Percentiles rank a stretch among this genome's conserved stretches.
phyloP scores from a whole-genome alignment of 805 yeast species.

The Tetrapisispora nanseiensis region DNA sequence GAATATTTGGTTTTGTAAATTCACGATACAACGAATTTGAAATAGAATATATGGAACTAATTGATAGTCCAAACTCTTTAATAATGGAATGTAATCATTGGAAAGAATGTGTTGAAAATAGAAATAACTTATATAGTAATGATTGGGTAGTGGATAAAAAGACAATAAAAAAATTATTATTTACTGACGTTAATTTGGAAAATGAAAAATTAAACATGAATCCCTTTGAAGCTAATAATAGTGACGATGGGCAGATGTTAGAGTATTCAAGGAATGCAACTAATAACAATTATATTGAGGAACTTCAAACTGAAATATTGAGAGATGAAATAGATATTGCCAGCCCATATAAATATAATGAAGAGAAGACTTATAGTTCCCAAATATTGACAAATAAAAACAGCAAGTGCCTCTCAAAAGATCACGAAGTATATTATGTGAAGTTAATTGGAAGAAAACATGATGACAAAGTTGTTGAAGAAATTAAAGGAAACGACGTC shows the following conservation, averaged over 20 bases:
- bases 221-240: background rate
- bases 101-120: constrained; percentile 21
- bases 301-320: constrained; percentile 12
- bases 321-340: constrained; percentile 15
- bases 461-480: background rate
- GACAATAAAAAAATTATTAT: background rate
- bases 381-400: background rate
- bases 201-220: background rate
- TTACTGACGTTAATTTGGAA: background rate
- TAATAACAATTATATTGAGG: constrained; percentile 7
- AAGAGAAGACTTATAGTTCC: background rate
- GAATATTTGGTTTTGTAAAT: constrained; percentile 21
- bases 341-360: constrained; percentile 9
- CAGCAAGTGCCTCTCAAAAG: too few species aligned
- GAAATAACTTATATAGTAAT: constrained; percentile 14
- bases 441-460: too few species aligned
- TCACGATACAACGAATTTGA: constrained; percentile 24
- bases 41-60: constrained; percentile 19
- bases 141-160: constrained; percentile 29
- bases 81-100: constrained; percentile 31
- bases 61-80: constrained; percentile 14
- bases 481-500: too few species aligned
- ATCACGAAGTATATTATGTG: too few species aligned
- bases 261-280: too few species aligned
- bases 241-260: too few species aligned